These are phyloP conservation scores for Trichoderma asperellum DNA, from an alignment of 2,329 filamentous ascomycete genomes.

Conservation along the genomic window DNA sequence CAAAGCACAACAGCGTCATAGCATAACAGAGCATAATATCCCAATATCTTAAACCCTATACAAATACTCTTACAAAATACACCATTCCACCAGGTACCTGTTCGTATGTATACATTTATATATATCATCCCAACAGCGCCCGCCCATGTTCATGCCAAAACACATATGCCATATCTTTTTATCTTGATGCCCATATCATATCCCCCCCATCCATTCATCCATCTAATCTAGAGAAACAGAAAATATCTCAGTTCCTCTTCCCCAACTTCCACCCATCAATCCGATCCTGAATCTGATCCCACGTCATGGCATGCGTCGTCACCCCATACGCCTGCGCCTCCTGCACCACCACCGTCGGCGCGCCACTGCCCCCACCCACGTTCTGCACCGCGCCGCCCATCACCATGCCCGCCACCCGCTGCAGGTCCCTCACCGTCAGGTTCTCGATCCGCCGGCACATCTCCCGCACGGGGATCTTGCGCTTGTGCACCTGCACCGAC, in stretches of 20 bases:
- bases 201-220: too few species aligned
- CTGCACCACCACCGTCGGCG: slow-evolving; percentile 92
- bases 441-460: slow-evolving; percentile 89
- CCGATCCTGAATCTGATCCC: slow-evolving; percentile 87
- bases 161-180: slow-evolving; percentile 1
- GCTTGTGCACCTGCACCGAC: slow-evolving; percentile 95
- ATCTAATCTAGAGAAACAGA: not conserved
- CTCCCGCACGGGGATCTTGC: slow-evolving; percentile 86
- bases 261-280: slow-evolving; percentile 86
- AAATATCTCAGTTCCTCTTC: slow-evolving; percentile 41
- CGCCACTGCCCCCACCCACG: slow-evolving; percentile 75
- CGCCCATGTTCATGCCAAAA: not conserved
- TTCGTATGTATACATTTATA: slow-evolving; percentile 7
- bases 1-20: not conserved
- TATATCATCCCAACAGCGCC: not conserved
- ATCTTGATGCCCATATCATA: not conserved
- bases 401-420: slow-evolving; percentile 77
- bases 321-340: slow-evolving; percentile 79
- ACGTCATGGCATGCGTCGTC: slow-evolving; percentile 69
- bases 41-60: not conserved
- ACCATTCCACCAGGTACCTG: not conserved
- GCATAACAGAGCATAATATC: not conserved
- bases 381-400: slow-evolving; percentile 79
- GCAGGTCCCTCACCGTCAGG: slow-evolving; percentile 78
- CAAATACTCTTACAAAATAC: slow-evolving; percentile 13